Evolutionary conservation across 2,329 filamentous ascomycete genomes (phyloP).

Genomic region (Zarea fungicola): DNA sequence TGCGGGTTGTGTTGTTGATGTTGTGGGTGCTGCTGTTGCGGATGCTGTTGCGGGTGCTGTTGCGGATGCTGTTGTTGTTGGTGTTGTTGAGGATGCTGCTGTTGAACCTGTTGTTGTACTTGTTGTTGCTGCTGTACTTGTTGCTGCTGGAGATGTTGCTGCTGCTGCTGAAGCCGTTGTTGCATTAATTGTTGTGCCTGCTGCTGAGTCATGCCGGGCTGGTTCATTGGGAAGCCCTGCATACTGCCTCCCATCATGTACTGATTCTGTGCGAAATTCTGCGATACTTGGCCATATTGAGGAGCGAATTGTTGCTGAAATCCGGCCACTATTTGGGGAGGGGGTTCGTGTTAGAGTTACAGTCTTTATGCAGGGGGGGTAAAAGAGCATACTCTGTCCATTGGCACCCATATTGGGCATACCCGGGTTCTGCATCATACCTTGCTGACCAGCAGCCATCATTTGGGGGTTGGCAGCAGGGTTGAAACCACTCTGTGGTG

Average conservation of each 20-base stretch:
- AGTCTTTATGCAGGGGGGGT: background rate
- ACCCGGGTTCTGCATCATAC: slow-evolving; percentile 59
- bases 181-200: slow-evolving; percentile 42
- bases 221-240: slow-evolving; percentile 52
- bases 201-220: slow-evolving; percentile 44
- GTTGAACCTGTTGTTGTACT: slow-evolving; percentile 22
- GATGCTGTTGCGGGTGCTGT: slow-evolving; percentile 27
- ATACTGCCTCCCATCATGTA: slow-evolving; percentile 53
- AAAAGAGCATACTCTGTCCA: slow-evolving; percentile 49
- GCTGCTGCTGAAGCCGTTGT: slow-evolving; percentile 23
- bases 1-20: slow-evolving; percentile 25
- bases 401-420: slow-evolving; percentile 56
- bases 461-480: slow-evolving; percentile 49
- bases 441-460: slow-evolving; percentile 50
- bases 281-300: slow-evolving; percentile 46
- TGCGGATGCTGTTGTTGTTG: slow-evolving; percentile 38
- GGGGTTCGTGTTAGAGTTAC: background rate
- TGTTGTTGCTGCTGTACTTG: slow-evolving; percentile 30
- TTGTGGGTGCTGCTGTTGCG: slow-evolving; percentile 22
- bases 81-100: slow-evolving; percentile 28
- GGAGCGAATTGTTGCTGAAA: slow-evolving; percentile 55
- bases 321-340: slow-evolving; percentile 42
- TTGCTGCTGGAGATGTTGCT: slow-evolving; percentile 25
- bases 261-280: slow-evolving; percentile 43
- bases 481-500: slow-evolving; percentile 44